These are phyloP conservation scores for Juncus inflexus DNA, from an alignment of 176 grass and related monocot genomes.

Conservation along the genomic window DNA sequence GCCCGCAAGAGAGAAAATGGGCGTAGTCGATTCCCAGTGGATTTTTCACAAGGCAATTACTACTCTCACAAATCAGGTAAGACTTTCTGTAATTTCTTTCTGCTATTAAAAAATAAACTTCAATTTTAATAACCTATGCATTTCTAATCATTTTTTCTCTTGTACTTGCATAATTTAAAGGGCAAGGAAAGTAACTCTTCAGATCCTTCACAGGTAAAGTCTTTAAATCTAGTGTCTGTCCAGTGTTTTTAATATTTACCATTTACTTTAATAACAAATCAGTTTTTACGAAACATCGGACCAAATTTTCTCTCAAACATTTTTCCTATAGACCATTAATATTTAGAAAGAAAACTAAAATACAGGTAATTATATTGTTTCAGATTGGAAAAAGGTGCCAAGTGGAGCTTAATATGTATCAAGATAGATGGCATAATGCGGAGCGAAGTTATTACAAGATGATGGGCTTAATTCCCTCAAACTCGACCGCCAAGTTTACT, in stretches of 20 bases:
- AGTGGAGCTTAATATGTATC: background rate
- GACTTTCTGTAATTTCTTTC: background rate
- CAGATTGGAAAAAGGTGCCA: conserved; percentile 14
- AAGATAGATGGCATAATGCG: conserved; percentile 18
- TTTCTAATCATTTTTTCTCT: background rate
- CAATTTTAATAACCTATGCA: too few species aligned
- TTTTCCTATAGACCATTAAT: too few species aligned
- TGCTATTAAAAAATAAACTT: too few species aligned
- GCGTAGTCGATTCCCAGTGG: conserved; percentile 24
- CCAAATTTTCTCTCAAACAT: too few species aligned
- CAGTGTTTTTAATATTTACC: too few species aligned
- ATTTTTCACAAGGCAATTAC: conserved; percentile 20
- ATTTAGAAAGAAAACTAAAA: too few species aligned
- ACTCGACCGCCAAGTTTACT: background rate
- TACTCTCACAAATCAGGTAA: conserved; percentile 24
- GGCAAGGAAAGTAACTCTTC: background rate
- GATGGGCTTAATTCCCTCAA: conserved; percentile 12
- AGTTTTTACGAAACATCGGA: too few species aligned
- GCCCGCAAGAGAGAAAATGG: conserved; percentile 19
- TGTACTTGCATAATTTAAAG: conserved; percentile 9
- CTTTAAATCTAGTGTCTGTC: background rate
- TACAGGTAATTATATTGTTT: background rate
- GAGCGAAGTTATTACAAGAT: conserved; percentile 27
- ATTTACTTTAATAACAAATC: too few species aligned
- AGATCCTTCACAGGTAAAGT: background rate